Base-by-base conservation (phyloP, 768 basidiomycete genomes). In the Hypholoma sublateritium region DNA sequence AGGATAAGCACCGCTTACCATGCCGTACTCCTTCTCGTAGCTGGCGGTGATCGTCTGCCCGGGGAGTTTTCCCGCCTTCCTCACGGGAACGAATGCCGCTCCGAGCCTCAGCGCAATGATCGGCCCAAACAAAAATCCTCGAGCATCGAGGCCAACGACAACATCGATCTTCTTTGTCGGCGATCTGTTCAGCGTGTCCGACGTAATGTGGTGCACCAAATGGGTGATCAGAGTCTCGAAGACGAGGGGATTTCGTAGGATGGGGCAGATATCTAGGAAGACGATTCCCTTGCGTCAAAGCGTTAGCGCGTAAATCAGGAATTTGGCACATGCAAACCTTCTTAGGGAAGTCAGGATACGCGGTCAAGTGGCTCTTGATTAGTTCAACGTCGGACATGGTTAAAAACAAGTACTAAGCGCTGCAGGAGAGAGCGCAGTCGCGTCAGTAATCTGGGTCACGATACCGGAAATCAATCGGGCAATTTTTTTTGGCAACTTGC, bases 11-110 rank as follows among this genome's bases (percentile, higher is more conserved):
- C 46, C 73, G 25, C 86, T 68, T 62, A 93, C 93, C n/a, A 72
- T 66, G 44, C 95, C 95, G 63, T 98, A 97, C 70, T 99, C 97
- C 78, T 97, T 97, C 71, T 87, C 84, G 63, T 94, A 99, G 19
- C 79, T 80, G 2, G 84, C 88, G 32, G 79, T 77, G 45, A 87
- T 80, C 69, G 88, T 90, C 63, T 84, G 67, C 45, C 97, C 97
- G 5, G 97, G 97, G n/a, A 99, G 80, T 72, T 98, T 99, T 4
- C 95, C 95, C 59, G 77, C 76, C 75, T 99, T 99, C 58, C 97
- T 82, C 34, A 98, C 95, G 2, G 97, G 95, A 3, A 97, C 94
- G 63, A 99, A 99, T 11, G 93, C 92, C 1, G 95, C 95, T 24
- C 93, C 92, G 24, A 99, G 77, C 56, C 96, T 80, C 66, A 93